Conservation (phyloP, 2,329 filamentous ascomycete genomes). For the Ustulina deusta region DNA sequence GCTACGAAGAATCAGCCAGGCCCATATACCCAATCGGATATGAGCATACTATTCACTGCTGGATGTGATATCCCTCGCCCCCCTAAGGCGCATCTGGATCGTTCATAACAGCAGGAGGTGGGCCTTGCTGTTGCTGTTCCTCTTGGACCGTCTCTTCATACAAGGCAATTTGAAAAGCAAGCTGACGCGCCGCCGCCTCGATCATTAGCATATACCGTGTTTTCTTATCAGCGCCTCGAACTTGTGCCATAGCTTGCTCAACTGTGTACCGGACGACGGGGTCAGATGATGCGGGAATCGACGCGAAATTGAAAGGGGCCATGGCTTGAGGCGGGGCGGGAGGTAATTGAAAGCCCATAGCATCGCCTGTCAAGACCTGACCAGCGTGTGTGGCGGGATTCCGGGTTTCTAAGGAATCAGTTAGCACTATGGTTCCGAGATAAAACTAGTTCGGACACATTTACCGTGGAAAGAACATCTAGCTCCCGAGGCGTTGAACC, state of each 20-base stretch:
- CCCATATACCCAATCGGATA: not conserved
- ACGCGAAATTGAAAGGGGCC: slow-evolving; percentile 50
- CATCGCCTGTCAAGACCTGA: slow-evolving; percentile 49
- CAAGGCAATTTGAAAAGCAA: slow-evolving; percentile 64
- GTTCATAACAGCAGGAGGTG: slow-evolving; percentile 45
- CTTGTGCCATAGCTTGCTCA: slow-evolving; percentile 61
- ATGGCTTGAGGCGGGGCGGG: slow-evolving; percentile 49
- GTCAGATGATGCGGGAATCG: slow-evolving; percentile 52
- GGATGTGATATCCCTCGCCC: not conserved
- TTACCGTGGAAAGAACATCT: slow-evolving; percentile 71
- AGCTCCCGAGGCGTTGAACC: slow-evolving; percentile 71
- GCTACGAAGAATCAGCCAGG: not conserved
- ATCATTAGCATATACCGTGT: slow-evolving; percentile 64
- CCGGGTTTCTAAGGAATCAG: slow-evolving; percentile 57
- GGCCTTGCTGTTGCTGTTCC: slow-evolving; percentile 47
- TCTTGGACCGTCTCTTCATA: slow-evolving; percentile 59
- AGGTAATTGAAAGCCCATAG: slow-evolving; percentile 48
- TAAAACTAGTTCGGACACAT: slow-evolving; percentile 38
- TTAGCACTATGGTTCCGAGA: slow-evolving; percentile 15
- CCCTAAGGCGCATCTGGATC: slow-evolving; percentile 47
- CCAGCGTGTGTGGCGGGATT: slow-evolving; percentile 54
- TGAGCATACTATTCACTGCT: not conserved
- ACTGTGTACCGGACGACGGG: slow-evolving; percentile 58
- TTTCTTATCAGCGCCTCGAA: slow-evolving; percentile 57
- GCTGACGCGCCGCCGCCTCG: slow-evolving; percentile 65